A percentile compares a stretch with the other conserved stretches of the same genome.
Evolutionary conservation across 768 basidiomycete genomes (phyloP).

Genomic region (Auricularia sp.): DNA sequence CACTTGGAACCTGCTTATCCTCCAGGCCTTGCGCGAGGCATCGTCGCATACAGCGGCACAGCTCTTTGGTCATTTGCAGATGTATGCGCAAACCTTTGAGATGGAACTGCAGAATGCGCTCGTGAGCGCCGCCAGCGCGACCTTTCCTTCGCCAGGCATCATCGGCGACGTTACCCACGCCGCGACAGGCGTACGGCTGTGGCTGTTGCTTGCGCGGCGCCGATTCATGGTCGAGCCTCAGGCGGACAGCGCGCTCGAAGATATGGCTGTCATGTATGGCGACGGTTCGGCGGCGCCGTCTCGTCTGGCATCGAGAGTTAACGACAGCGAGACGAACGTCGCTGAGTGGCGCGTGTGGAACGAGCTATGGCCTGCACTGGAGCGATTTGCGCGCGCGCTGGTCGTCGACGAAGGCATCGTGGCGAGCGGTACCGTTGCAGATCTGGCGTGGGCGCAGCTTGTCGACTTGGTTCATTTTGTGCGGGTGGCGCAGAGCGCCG

Average conservation of each 20-base stretch:
- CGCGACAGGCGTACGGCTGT: constrained; percentile 58
- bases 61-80: constrained; percentile 31
- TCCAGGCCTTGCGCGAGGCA: constrained; percentile 40
- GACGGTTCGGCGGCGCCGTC: neutral
- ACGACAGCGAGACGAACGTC: constrained; percentile 9
- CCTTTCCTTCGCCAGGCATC: neutral
- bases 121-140: constrained; percentile 27
- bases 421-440: constrained; percentile 9
- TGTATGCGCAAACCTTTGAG: neutral
- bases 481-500: constrained; percentile 25
- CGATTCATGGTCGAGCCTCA: neutral
- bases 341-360: constrained; percentile 50
- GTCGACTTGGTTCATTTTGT: constrained; percentile 11
- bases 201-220: constrained; percentile 50
- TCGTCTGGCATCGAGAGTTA: neutral
- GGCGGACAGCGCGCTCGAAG: neutral
- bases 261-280: neutral
- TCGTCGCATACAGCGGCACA: constrained; percentile 26
- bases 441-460: constrained; percentile 39
- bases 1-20: constrained; percentile 54
- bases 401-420: neutral
- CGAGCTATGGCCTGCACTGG: constrained; percentile 66
- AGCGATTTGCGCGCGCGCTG: constrained; percentile 13
- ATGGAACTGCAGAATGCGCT: constrained; percentile 18
- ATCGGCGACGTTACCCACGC: constrained; percentile 50